A percentile compares a stretch with the other conserved stretches of the same genome.
Conservation (phyloP, 2,329 filamentous ascomycete genomes). For the Botrytis fabae region DNA sequence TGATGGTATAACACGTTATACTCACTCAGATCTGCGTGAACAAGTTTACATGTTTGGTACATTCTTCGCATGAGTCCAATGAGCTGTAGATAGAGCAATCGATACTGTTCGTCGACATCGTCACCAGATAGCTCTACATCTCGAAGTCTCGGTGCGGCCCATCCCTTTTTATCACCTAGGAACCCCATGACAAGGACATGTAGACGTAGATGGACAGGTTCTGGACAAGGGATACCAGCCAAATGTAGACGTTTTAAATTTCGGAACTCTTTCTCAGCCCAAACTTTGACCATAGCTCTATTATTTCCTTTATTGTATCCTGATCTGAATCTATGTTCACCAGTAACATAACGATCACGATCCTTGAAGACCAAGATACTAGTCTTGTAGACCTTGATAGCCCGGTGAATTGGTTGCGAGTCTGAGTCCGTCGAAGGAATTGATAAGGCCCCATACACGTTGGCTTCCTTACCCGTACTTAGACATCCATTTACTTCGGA, state of each 20-base stretch:
- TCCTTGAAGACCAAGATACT: conserved; percentile 98
- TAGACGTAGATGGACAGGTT: conserved; percentile 84
- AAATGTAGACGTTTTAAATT: conserved; percentile 83
- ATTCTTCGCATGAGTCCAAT: conserved; percentile 87
- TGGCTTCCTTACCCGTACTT: conserved; percentile 96
- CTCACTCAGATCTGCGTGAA: conserved; percentile 95
- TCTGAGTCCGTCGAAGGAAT: conserved; percentile 53
- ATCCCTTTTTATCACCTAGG: conserved; percentile 81
- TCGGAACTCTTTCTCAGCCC: conserved; percentile 98
- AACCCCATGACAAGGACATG: conserved; percentile 96
- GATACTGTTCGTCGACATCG: conserved; percentile 72
- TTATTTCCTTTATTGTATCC: conserved; percentile 95
- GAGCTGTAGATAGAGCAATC: conserved; percentile 75
- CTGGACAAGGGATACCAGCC: conserved; percentile 85
- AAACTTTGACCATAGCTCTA: conserved; percentile 95
- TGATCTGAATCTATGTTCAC: conserved; percentile 86
- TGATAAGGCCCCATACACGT: conserved; percentile 88
- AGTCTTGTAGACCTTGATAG: conserved; percentile 99
- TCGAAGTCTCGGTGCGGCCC: conserved; percentile 83
- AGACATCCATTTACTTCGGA: conserved; percentile 93
- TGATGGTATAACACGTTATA: conserved; percentile 96
- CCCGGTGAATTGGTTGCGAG: conserved; percentile 66
- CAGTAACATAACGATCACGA: conserved; percentile 90
- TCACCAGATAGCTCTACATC: conserved; percentile 75
- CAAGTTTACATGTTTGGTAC: conserved; percentile 88